Percentiles rank a stretch among this genome's conserved stretches.
These are phyloP conservation scores for Coccomyxa sp. DNA, from an alignment of 139 green algal genomes.

Conservation along the genomic window DNA sequence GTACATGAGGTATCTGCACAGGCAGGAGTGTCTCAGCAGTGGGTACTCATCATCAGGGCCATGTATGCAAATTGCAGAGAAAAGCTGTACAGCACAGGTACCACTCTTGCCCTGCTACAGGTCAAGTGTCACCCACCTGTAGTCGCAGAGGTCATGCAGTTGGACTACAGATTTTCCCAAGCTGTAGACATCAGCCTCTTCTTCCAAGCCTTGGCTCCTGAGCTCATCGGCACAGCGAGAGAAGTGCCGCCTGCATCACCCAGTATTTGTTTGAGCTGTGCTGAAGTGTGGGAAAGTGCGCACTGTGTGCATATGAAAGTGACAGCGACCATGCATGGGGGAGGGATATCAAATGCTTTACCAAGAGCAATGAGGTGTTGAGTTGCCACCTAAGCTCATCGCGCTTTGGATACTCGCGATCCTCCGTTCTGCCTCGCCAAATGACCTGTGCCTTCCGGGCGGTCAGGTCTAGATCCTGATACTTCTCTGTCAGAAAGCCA, in stretches of 20 bases:
- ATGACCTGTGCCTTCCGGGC: constrained; percentile 12
- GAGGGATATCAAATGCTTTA: background rate
- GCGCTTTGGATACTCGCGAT: constrained; percentile 18
- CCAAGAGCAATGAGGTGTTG: too few relatives aligned
- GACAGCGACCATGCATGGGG: background rate
- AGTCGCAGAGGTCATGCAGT: constrained; percentile 28
- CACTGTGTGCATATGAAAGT: background rate
- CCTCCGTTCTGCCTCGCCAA: constrained; percentile 16
- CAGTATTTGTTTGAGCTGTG: background rate
- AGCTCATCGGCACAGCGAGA: background rate
- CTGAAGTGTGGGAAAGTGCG: background rate
- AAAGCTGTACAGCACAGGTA: background rate
- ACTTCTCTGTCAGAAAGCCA: constrained; percentile 7
- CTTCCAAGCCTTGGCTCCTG: background rate
- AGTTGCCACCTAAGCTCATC: constrained; percentile 19
- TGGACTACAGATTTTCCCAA: constrained; percentile 6
- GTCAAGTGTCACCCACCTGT: constrained; percentile 11
- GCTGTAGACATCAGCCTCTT: background rate
- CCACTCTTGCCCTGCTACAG: background rate
- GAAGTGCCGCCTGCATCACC: constrained; percentile 1
- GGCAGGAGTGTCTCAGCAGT: background rate
- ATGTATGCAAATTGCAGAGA: background rate
- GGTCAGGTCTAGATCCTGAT: background rate
- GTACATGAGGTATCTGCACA: constrained; percentile 34
- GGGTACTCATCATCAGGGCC: background rate